phyloP scores from a whole-genome alignment of 2,329 filamentous ascomycete species.

The Venturia effusa region DNA sequence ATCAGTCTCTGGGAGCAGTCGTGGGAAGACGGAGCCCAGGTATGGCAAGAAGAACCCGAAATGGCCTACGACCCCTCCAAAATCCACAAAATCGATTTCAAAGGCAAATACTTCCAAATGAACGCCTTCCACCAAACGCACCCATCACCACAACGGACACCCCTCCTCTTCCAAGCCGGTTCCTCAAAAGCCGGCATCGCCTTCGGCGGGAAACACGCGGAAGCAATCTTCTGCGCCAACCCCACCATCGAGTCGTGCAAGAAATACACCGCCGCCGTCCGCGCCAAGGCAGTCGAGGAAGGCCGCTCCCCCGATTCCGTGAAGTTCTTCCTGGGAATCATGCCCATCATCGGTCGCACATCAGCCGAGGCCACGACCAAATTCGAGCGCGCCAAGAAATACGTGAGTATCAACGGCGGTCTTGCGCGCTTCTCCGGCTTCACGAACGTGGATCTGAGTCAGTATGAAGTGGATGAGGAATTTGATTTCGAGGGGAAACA shows the following conservation, averaged over 20 bases:
- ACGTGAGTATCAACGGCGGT: constrained; percentile 44
- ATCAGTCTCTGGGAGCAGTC: constrained; percentile 39
- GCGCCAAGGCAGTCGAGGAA: constrained; percentile 35
- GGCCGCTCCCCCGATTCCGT: constrained; percentile 47
- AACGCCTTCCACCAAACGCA: constrained; percentile 34
- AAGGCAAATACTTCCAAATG: constrained; percentile 43
- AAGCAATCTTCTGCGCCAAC: constrained; percentile 48
- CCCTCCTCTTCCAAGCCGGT: too few relatives aligned
- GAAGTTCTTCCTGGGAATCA: constrained; percentile 37
- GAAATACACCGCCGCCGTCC: constrained; percentile 42
- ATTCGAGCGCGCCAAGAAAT: constrained; percentile 38
- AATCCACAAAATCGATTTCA: constrained; percentile 49
- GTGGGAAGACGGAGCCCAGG: constrained; percentile 46
- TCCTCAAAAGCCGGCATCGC: too few relatives aligned
- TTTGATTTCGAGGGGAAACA: too few relatives aligned
- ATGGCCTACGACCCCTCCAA: constrained; percentile 45
- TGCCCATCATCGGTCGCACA: constrained; percentile 24
- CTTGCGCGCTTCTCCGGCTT: constrained; percentile 46
- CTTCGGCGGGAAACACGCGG: too few relatives aligned
- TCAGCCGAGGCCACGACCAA: constrained; percentile 41
- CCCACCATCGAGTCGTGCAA: constrained; percentile 40
- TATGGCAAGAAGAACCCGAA: constrained; percentile 42
- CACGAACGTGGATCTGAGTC: constrained; percentile 53
- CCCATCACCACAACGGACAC: too few relatives aligned
- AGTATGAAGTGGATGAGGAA: constrained; percentile 48